A percentile compares a stretch with the other conserved stretches of the same genome.
Evolutionary conservation across 768 basidiomycete genomes (phyloP).

Genomic region (Phanerochaete carnosa): DNA sequence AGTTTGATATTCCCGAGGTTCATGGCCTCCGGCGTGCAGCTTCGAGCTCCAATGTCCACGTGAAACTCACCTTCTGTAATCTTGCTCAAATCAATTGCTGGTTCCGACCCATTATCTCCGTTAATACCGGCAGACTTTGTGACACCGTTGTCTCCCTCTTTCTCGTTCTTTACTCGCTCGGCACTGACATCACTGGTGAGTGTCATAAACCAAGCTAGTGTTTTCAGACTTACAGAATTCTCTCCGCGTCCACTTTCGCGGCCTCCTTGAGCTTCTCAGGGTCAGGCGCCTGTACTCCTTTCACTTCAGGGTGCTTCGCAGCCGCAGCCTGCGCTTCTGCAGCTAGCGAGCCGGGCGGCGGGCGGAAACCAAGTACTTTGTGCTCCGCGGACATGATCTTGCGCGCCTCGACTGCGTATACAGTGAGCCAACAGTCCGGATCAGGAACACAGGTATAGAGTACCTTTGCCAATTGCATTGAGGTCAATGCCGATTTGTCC

Average conservation of each 20-base stretch:
- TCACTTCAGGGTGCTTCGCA: slow-evolving; percentile 28
- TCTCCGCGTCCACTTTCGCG: slow-evolving; percentile 23
- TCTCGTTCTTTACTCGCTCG: slow-evolving; percentile 11
- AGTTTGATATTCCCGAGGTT: too few species aligned
- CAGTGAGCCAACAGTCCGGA: not conserved
- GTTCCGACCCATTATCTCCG: not conserved
- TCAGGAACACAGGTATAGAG: not conserved
- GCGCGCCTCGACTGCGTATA: slow-evolving; percentile 24
- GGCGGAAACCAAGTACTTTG: slow-evolving; percentile 33
- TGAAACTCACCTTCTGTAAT: slow-evolving; percentile 16
- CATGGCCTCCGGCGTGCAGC: too few species aligned
- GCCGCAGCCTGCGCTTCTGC: slow-evolving; percentile 34
- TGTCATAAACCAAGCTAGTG: not conserved
- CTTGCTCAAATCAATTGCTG: slow-evolving; percentile 18
- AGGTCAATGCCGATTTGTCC: slow-evolving; percentile 23
- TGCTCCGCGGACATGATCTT: slow-evolving; percentile 35
- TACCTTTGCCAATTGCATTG: slow-evolving; percentile 21
- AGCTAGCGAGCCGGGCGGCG: slow-evolving; percentile 33
- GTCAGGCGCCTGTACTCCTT: slow-evolving; percentile 6
- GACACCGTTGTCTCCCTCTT: not conserved
- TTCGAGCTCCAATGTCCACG: not conserved
- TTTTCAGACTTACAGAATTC: slow-evolving; percentile 16
- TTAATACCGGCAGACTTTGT: not conserved
- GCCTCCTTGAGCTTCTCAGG: slow-evolving; percentile 22
- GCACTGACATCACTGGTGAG: slow-evolving; percentile 5